Base-by-base conservation (phyloP, 2,329 filamentous ascomycete species). In the Fusarium sp. region DNA sequence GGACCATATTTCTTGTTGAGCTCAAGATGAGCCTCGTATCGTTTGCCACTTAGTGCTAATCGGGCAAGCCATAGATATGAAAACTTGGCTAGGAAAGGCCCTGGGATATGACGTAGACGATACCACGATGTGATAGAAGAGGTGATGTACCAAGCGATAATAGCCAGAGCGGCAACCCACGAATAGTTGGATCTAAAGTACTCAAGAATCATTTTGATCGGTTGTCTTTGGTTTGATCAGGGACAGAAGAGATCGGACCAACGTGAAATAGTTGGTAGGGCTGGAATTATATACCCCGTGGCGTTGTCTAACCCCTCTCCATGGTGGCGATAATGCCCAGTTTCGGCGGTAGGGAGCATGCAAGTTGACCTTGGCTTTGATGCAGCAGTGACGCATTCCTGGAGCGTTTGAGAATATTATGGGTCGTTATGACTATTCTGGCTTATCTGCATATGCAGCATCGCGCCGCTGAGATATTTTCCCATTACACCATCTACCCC, bases 171-270 rank as follows among this genome's bases (percentile, higher is more conserved):
- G 17, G 12, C 15, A 7, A 17, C 28, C 8, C 17, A 51, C 48
- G 28, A 51, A 51, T 32, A 2, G 15, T 4, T 32, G 8, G 48
- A 10, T 5, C 11, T 18, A 3, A 51, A 24, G 28, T 5, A 22
- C 22, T 32, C 48, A 18, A 51, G 28, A 13, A 51, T 8, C 48
- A 51, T 51, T 5, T 32, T 50, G 0, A 18, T 18, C 9, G 15
- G 28, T 18, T 32, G 28, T 5, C 1, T 13, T 10, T 0, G 15
- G 48, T 4, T 8, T 10, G 15, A 8, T 14, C 4, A 10, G 3
- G 12, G 24, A 11, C 6, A 14, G 15, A 11, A 14, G 12, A 35
- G 17, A 24, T 1, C 1, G 8, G 17, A 35, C 1, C 2, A 35
- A 11, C 2, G 3, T 24, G 8, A 35, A 5, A 24, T 11, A 14